A percentile compares a stretch with the other conserved stretches of the same genome.
Conservation (phyloP, 2,329 filamentous ascomycete genomes). For the Ceratocystis cubensis region DNA sequence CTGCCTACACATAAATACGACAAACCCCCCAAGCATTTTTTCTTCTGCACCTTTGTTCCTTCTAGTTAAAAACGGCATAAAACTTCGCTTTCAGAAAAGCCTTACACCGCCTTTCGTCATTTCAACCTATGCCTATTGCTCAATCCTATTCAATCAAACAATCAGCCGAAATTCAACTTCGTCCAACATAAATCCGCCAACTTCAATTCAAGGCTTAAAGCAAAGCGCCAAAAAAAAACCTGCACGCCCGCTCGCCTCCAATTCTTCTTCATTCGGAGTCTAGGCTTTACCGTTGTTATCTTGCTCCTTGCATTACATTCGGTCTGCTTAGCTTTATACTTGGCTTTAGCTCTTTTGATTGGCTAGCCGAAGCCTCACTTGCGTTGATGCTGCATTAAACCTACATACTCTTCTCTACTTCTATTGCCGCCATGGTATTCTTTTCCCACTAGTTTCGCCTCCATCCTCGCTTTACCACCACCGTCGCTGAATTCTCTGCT, state of each 20-base stretch:
- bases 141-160: too few species aligned
- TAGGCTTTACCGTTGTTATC: neutral
- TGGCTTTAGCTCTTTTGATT: neutral
- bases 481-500: neutral
- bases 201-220: neutral
- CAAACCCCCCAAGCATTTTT: neutral
- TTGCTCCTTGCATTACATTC: neutral
- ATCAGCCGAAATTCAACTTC: too few species aligned
- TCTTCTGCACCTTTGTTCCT: neutral
- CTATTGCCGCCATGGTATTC: neutral
- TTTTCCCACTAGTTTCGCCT: neutral
- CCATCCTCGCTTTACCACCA: neutral
- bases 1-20: neutral
- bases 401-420: neutral
- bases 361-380: neutral
- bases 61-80: neutral
- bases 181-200: neutral
- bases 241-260: conserved; percentile 1
- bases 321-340: neutral
- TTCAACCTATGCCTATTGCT: too few species aligned
- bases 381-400: neutral
- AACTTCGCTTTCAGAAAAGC: too few species aligned
- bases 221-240: neutral
- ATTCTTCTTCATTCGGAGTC: neutral
- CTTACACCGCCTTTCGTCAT: too few species aligned